Evolutionary conservation across 768 basidiomycete genomes (phyloP), one percentile per base, ranked within the genome.

Genomic region (Clitopilus hobsonii): DNA sequence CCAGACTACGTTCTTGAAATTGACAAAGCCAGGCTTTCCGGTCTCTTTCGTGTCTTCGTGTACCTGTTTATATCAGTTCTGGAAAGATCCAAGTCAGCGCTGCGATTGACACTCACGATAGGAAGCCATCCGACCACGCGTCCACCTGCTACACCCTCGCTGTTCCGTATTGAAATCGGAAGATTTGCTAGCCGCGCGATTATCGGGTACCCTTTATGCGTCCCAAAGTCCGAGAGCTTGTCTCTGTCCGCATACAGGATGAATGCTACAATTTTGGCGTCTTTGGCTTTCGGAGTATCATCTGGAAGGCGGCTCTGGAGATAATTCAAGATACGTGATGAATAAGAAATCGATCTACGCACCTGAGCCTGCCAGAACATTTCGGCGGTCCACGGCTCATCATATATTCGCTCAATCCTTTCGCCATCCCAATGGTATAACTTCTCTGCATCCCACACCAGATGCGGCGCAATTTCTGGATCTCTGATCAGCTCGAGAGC

Each of bases 171-270:
- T 1, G 65, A 51, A 5, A 61, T 47, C 2, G 67, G 65, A 5
- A 77, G 52, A 56, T 72, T 73, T 1, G 61, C 70, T 22, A 65
- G 51, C 6, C 65, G 53, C 0, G 64, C 70, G 38, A 75, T 56
- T 1, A 75, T 64, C 1, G 71, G 75, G 55, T 75, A 70, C 0
- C 65, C 74, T 51, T 70, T 74, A 23, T 48, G 60, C 1, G 62
- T 68, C 0, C 71, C 69, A 63, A 74, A 76, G 1, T 68, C 65
- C 0, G 70, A 76, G 0, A 76, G 54, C 18, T 69, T 67, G 10
- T 69, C 64, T 41, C 75, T 75, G 53, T 77, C 73, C 7, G 74
- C 69, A 62, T 74, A 77, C 0, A 75, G 20, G 38, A 75, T 69
- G 20, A 67, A 63, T 6, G 61, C 51, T 8, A 73, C 53, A 1